Evolutionary conservation across 2,329 filamentous ascomycete genomes (phyloP).

Genomic region (Aspergillus luchuensis): DNA sequence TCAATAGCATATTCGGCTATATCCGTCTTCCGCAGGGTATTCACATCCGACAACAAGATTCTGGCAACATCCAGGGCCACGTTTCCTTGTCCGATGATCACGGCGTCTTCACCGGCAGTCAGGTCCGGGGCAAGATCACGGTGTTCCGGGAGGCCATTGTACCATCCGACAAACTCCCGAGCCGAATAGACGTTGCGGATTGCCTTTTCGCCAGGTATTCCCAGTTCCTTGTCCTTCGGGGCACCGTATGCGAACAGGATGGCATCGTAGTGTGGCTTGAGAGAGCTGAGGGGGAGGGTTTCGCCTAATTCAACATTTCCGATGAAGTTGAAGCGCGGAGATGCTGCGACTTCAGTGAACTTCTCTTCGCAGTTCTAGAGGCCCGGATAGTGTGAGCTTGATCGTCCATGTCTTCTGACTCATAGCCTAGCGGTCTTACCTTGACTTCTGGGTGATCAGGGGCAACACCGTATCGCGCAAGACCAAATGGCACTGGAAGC

Average conservation of each 20-base stretch:
- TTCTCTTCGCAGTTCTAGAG: slow-evolving; percentile 88
- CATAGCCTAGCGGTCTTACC: slow-evolving; percentile 52
- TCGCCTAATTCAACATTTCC: slow-evolving; percentile 83
- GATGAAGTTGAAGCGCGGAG: slow-evolving; percentile 82
- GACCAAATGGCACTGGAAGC: slow-evolving; percentile 85
- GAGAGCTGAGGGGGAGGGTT: slow-evolving; percentile 64
- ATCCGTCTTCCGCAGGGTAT: slow-evolving; percentile 76
- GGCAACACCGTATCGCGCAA: slow-evolving; percentile 94
- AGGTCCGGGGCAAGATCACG: slow-evolving; percentile 72
- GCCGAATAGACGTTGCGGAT: slow-evolving; percentile 77
- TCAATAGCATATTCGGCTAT: slow-evolving; percentile 84
- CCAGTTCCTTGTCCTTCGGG: slow-evolving; percentile 75
- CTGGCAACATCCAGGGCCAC: slow-evolving; percentile 92
- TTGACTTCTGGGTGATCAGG: slow-evolving; percentile 98
- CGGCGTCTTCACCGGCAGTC: slow-evolving; percentile 73
- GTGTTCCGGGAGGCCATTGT: slow-evolving; percentile 90
- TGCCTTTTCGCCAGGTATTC: slow-evolving; percentile 73
- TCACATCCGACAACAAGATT: slow-evolving; percentile 76
- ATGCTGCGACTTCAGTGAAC: slow-evolving; percentile 83
- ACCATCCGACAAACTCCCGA: slow-evolving; percentile 95
- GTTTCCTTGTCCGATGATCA: slow-evolving; percentile 93
- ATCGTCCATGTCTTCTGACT: background rate
- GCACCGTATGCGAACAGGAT: slow-evolving; percentile 93
- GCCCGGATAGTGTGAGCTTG: background rate
- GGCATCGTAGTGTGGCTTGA: slow-evolving; percentile 85